These are phyloP conservation scores for Rhizodiscina lignyota DNA, from an alignment of 495 filamentous ascomycete genomes.

Conservation along the genomic window DNA sequence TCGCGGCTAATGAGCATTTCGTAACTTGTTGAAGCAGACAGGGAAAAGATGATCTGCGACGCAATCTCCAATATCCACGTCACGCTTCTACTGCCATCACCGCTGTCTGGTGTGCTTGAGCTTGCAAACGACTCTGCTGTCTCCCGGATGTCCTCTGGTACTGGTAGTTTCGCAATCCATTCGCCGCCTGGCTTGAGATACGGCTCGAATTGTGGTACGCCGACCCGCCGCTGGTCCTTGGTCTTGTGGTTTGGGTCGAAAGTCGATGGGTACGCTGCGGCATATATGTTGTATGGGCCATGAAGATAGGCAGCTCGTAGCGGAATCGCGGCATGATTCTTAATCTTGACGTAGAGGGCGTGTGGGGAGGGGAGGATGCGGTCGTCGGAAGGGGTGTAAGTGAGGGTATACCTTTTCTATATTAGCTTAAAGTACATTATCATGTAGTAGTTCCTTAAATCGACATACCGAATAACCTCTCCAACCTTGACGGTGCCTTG, in stretches of 20 bases:
- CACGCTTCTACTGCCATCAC: constrained; percentile 22
- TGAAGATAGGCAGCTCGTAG: constrained; percentile 90
- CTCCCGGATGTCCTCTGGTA: constrained; percentile 51
- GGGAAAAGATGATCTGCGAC: constrained; percentile 84
- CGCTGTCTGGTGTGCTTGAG: constrained; percentile 17
- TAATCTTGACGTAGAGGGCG: constrained; percentile 65
- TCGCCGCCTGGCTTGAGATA: constrained; percentile 84
- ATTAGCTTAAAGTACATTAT: background rate
- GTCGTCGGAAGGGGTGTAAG: constrained; percentile 78
- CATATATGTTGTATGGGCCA: constrained; percentile 81
- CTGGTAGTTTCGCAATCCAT: constrained; percentile 60
- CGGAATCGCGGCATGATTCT: constrained; percentile 79
- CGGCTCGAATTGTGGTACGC: constrained; percentile 78
- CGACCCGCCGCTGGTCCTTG: constrained; percentile 40
- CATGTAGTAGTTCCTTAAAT: background rate
- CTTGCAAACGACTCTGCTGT: no score
- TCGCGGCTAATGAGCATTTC: constrained; percentile 77
- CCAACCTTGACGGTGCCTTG: constrained; percentile 80
- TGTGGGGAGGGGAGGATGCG: constrained; percentile 71
- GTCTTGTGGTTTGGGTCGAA: constrained; percentile 67
- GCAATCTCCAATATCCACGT: constrained; percentile 87
- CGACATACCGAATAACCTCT: constrained; percentile 55
- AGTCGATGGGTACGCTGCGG: constrained; percentile 61
- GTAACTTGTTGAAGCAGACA: constrained; percentile 73
- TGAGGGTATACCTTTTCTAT: constrained; percentile 67